A percentile compares a stretch with the other conserved stretches of the same genome.
phyloP scores from a whole-genome alignment of 306 rosid genomes.

The Trifolium fragiferum region DNA sequence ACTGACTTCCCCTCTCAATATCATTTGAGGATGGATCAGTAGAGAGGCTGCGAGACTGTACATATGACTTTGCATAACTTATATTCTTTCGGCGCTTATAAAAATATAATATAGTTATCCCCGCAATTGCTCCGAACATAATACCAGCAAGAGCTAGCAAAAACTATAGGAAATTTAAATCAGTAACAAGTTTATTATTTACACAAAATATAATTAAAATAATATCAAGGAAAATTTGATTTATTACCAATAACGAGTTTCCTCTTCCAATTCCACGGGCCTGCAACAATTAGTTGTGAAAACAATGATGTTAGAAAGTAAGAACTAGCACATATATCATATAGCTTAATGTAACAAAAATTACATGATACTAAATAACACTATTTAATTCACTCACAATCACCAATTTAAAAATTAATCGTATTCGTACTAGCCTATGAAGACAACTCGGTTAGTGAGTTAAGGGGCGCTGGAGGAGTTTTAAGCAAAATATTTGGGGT shows the following conservation, averaged over 20 bases:
- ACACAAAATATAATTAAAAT: neutral
- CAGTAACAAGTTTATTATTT: neutral
- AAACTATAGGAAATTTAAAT: constrained; percentile 20
- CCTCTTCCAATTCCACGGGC: fast-evolving
- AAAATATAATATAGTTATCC: neutral
- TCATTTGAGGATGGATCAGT: constrained; percentile 46
- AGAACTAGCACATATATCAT: neutral
- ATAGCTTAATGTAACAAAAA: constrained; percentile 1
- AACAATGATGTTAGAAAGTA: constrained; percentile 28
- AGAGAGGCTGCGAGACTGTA: constrained; percentile 49
- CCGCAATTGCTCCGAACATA: constrained; percentile 5
- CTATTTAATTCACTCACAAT: neutral
- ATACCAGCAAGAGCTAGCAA: constrained; percentile 39
- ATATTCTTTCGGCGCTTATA: constrained; percentile 28
- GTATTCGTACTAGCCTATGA: too few relatives aligned
- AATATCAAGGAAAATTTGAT: neutral
- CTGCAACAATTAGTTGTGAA: constrained; percentile 50
- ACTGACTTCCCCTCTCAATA: constrained; percentile 58
- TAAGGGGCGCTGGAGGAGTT: neutral
- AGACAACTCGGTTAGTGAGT: neutral
- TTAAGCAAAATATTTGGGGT: neutral
- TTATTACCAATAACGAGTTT: constrained; percentile 57
- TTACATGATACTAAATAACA: constrained; percentile 7
- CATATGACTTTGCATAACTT: constrained; percentile 39
- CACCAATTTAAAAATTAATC: neutral